Conservation (phyloP, 176 grass and related monocot species). For the Musa troglodytarum region DNA sequence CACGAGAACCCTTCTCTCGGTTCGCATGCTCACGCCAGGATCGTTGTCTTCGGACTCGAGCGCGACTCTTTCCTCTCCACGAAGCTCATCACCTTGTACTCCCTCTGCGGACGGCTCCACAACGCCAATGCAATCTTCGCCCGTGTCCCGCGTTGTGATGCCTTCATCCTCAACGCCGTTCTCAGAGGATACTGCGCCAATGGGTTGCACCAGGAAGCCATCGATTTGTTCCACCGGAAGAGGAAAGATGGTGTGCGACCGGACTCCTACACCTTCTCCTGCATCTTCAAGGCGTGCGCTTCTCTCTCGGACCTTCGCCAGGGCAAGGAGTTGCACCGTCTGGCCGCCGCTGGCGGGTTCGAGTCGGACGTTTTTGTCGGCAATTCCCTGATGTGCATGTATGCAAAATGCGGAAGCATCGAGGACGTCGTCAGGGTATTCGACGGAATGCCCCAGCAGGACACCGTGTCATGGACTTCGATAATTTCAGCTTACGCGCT, state of each 20-base stretch:
- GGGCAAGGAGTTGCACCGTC: conserved; percentile 9
- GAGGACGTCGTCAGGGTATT: conserved; percentile 10
- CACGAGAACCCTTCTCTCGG: neutral
- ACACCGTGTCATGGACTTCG: conserved; percentile 21
- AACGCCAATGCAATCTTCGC: neutral
- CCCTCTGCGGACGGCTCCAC: neutral
- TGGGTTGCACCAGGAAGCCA: conserved; percentile 9
- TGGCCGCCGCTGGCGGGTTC: conserved; percentile 4
- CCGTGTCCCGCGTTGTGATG: neutral
- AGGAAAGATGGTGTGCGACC: conserved; percentile 6
- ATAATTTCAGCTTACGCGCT: conserved; percentile 11
- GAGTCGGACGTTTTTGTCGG: conserved; percentile 18
- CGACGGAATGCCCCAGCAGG: conserved; percentile 19
- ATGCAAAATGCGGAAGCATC: conserved; percentile 18
- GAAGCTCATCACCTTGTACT: conserved; percentile 23
- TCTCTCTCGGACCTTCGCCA: conserved; percentile 8
- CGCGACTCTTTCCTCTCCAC: conserved; percentile 15
- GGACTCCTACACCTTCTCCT: conserved; percentile 21
- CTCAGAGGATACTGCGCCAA: conserved; percentile 17
- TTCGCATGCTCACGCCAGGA: conserved; percentile 10
- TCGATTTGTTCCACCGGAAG: conserved; percentile 20
- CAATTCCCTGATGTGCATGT: conserved; percentile 19
- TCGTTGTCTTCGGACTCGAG: conserved; percentile 9
- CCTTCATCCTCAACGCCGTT: conserved; percentile 24
- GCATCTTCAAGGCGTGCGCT: conserved; percentile 23